Evolutionary conservation across 192 early-diverging fungal species (phyloP).

Genomic region (Glomus cerebriforme): DNA sequence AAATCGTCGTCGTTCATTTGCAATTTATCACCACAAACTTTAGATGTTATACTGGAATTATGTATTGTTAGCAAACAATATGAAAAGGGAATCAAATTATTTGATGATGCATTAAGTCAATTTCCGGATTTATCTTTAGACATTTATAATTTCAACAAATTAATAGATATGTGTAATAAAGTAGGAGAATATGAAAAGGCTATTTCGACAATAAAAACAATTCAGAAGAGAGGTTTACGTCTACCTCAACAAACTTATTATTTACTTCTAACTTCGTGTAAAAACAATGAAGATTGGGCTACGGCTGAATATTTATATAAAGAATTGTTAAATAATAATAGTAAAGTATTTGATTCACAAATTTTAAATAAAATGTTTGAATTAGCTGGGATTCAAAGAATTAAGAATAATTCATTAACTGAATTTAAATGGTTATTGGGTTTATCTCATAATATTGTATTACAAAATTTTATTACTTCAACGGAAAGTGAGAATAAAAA

Average conservation of each 20-base stretch:
- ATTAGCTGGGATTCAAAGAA: background rate
- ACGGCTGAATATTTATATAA: background rate
- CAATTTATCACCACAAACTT: background rate
- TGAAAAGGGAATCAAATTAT: conserved; percentile 4
- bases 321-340: background rate
- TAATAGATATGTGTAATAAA: background rate
- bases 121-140: background rate
- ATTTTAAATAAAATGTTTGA: conserved; percentile 19
- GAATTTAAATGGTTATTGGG: background rate
- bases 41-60: background rate
- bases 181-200: background rate
- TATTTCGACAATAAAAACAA: background rate
- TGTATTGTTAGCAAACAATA: background rate
- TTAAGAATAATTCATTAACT: background rate
- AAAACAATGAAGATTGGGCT: background rate
- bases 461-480: background rate
- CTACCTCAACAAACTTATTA: background rate
- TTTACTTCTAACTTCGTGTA: background rate
- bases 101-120: conserved; percentile 6
- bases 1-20: background rate
- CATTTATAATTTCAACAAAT: conserved; percentile 23
- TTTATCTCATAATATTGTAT: background rate
- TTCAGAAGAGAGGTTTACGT: background rate
- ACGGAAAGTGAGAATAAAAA: background rate
- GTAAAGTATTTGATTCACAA: background rate